Conservation (phyloP, 2,329 filamentous ascomycete genomes). For the Colletotrichum acutatum region DNA sequence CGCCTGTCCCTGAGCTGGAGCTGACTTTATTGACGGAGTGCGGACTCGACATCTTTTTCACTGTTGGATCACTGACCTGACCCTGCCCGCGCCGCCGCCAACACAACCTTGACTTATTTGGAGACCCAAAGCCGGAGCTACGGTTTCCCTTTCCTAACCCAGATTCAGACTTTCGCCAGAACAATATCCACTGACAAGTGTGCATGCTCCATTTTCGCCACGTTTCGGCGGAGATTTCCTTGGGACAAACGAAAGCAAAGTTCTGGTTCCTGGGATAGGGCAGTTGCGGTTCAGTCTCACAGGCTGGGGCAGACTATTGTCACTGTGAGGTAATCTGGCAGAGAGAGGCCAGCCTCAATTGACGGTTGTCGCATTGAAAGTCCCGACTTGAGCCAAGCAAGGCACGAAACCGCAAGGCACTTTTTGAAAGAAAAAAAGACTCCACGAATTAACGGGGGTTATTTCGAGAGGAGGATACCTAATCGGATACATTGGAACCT, state of each 20-base stretch:
- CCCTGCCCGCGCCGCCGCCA: neutral
- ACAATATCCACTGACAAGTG: slow-evolving; percentile 12
- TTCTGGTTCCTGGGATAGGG: slow-evolving; percentile 20
- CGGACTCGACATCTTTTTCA: neutral
- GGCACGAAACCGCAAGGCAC: slow-evolving; percentile 1
- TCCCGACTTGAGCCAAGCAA: slow-evolving; percentile 7
- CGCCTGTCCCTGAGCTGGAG: neutral
- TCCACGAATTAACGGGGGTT: neutral
- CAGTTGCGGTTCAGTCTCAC: slow-evolving; percentile 13
- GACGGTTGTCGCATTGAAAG: neutral
- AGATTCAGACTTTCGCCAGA: slow-evolving; percentile 17
- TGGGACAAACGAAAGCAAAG: slow-evolving; percentile 3
- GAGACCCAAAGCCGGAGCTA: neutral
- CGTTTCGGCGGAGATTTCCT: neutral
- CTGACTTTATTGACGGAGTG: neutral
- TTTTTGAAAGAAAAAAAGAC: neutral
- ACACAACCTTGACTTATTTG: slow-evolving; percentile 1
- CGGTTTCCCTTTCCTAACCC: slow-evolving; percentile 3
- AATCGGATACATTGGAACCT: slow-evolving; percentile 2
- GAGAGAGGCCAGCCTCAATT: neutral
- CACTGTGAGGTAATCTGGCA: no score
- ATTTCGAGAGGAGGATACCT: slow-evolving; percentile 3
- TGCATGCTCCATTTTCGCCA: slow-evolving; percentile 17
- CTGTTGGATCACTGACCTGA: neutral
- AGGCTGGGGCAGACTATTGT: neutral